phyloP scores from a whole-genome alignment of 2,329 filamentous ascomycete species.

The Lecanicillium sp. region DNA sequence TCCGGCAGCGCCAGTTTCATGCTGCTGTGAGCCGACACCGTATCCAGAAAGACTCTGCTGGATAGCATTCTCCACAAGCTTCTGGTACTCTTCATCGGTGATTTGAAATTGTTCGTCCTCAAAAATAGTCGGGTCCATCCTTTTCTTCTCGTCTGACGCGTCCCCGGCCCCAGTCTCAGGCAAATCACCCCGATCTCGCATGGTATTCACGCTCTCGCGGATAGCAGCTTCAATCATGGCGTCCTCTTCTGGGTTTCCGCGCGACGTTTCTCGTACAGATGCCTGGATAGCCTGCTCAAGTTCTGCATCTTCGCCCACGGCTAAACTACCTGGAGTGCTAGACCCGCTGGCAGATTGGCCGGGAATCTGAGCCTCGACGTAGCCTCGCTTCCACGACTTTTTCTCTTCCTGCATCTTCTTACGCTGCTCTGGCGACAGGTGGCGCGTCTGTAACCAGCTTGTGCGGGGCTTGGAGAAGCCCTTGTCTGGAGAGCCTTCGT shows the following conservation, averaged over 20 bases:
- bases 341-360: neutral
- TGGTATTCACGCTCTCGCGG: constrained; percentile 58
- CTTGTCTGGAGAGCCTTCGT: constrained; percentile 11
- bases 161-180: neutral
- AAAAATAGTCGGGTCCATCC: constrained; percentile 23
- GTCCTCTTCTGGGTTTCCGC: constrained; percentile 62
- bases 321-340: neutral
- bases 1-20: constrained; percentile 11
- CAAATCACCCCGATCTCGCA: constrained; percentile 23
- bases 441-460: constrained; percentile 41
- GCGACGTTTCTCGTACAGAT: constrained; percentile 62
- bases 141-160: constrained; percentile 11
- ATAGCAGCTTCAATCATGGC: constrained; percentile 64
- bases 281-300: constrained; percentile 64
- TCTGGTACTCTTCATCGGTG: constrained; percentile 50
- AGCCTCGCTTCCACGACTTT: constrained; percentile 31
- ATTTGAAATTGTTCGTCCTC: constrained; percentile 35
- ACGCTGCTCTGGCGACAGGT: constrained; percentile 40
- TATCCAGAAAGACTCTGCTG: constrained; percentile 35
- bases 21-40: constrained; percentile 8
- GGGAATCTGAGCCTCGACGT: constrained; percentile 15
- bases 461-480: constrained; percentile 24
- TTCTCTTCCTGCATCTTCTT: constrained; percentile 41
- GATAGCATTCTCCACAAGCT: constrained; percentile 47
- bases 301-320: constrained; percentile 36